A percentile compares a stretch with the other conserved stretches of the same genome.
Conservation (phyloP, 2,329 filamentous ascomycete species). For the Penicillium psychrosexuale region DNA sequence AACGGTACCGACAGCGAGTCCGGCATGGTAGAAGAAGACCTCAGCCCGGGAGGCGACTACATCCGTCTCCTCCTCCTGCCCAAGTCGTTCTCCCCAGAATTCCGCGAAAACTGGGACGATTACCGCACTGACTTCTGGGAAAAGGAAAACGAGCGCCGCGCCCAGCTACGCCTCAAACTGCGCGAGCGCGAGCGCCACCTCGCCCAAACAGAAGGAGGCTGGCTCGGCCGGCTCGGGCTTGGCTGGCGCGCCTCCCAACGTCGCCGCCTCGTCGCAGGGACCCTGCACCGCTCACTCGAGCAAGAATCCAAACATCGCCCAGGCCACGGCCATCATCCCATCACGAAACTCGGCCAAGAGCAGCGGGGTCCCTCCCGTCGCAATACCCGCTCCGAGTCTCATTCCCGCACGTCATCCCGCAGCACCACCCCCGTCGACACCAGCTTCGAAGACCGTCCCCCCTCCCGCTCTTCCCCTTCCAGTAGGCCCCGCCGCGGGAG, state of each 20-base stretch:
- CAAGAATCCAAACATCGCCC: conserved; percentile 26
- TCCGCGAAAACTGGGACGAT: conserved; percentile 94
- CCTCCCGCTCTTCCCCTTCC: conserved; percentile 31
- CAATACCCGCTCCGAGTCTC: conserved; percentile 37
- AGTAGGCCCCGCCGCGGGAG: conserved; percentile 38
- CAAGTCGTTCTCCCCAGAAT: conserved; percentile 91
- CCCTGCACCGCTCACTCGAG: conserved; percentile 27
- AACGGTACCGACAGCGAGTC: conserved; percentile 61
- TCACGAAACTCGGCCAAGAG: conserved; percentile 30
- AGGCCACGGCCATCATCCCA: conserved; percentile 28
- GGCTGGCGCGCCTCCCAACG: conserved; percentile 39
- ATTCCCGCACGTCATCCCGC: conserved; percentile 44
- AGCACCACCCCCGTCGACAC: conserved; percentile 41
- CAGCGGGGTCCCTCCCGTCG: conserved; percentile 29
- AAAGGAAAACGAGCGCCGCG: conserved; percentile 84
- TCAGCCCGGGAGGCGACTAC: conserved; percentile 84
- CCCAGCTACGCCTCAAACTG: conserved; percentile 67
- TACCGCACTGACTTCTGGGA: conserved; percentile 97
- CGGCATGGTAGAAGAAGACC: conserved; percentile 74
- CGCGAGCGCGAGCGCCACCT: conserved; percentile 65
- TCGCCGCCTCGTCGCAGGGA: conserved; percentile 30
- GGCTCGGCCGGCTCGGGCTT: conserved; percentile 81
- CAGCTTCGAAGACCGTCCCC: conserved; percentile 35
- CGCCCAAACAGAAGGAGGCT: conserved; percentile 65
- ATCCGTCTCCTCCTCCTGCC: conserved; percentile 86